Evolutionary conservation across 2,329 filamentous ascomycete genomes (phyloP), one percentile per base, ranked within the genome.

Genomic region (Ophiocordyceps camponoti-saundersi): DNA sequence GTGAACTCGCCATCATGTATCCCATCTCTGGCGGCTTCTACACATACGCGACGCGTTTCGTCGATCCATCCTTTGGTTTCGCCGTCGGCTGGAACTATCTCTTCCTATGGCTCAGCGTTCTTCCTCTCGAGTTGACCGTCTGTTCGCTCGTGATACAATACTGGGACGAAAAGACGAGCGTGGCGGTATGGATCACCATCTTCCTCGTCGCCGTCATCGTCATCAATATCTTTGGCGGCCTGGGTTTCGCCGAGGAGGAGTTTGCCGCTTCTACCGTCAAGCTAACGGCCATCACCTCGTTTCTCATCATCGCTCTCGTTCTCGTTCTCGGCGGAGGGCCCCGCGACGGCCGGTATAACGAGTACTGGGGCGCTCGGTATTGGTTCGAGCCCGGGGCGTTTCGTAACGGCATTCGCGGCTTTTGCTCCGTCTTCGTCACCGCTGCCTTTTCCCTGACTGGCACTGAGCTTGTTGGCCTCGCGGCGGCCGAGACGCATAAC

Each of bases 361-460:
- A 64, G 7, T 72, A 68, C 52, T 61, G 57, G 55, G 68, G 72
- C 3, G 61, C 62, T n/a, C 59, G 64, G 48, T 63, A 62, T 43
- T 66, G 69, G 68, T 55, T 66, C 51, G 55, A 65, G 2, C 62
- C 68, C 0, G 68, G 68, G 2, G 68, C 69, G 0, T 85, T 85
- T 61, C 67, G 82, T 60, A 75, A 83, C 53, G 80, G 80, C 29
- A 83, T 82, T 66, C 75, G 78, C 49, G 81, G 81, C 5, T 73
- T 85, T 52, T 84, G 79, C 59, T 72, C 70, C 50, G 76, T 81
- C 48, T 82, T 85, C 51, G 79, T 84, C 47, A 82, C 76, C 1
- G 80, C 80, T 6, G 80, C 80, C 13, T 84, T 84, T 55, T 68
- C 80, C 36, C 84, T 81, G 52, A 72, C 77, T 2, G 80, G 80